A percentile compares a stretch with the other conserved stretches of the same genome.
Evolutionary conservation across 1,284 basidiomycete species (phyloP).

Genomic region (Trichosporon inkin): DNA sequence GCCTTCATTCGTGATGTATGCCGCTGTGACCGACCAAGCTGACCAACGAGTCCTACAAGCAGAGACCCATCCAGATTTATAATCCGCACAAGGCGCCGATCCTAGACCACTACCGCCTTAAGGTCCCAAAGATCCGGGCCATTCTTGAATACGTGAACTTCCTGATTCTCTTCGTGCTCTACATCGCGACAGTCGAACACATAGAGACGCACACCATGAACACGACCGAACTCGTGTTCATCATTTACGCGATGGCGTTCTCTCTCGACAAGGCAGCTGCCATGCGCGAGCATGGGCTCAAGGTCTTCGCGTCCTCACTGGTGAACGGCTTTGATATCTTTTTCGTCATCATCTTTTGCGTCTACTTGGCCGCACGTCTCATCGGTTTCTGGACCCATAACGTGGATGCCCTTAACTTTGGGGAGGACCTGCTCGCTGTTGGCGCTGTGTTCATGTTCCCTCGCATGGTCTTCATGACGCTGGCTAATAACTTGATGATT

Average conservation of each 20-base stretch:
- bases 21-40: background rate
- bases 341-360: slow-evolving; percentile 65
- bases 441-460: slow-evolving; percentile 82
- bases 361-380: slow-evolving; percentile 66
- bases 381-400: slow-evolving; percentile 58
- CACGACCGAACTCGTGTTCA: slow-evolving; percentile 64
- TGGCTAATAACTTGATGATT: slow-evolving; percentile 71
- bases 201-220: slow-evolving; percentile 63
- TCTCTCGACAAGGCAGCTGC: slow-evolving; percentile 86
- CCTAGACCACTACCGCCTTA: slow-evolving; percentile 90
- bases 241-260: slow-evolving; percentile 79
- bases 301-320: slow-evolving; percentile 50
- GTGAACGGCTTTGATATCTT: slow-evolving; percentile 81
- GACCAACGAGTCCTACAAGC: slow-evolving; percentile 76
- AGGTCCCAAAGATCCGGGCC: slow-evolving; percentile 85
- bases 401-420: slow-evolving; percentile 58
- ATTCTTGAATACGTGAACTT: slow-evolving; percentile 84
- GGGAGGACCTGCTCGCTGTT: slow-evolving; percentile 44
- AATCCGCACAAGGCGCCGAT: slow-evolving; percentile 88
- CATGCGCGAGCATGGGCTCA: slow-evolving; percentile 88
- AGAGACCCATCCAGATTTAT: slow-evolving; percentile 85
- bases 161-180: slow-evolving; percentile 73
- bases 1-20: slow-evolving; percentile 72
- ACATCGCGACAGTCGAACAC: slow-evolving; percentile 74
- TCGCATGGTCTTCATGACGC: slow-evolving; percentile 77